Conservation (phyloP, 441 rosid genomes). For the Erodium chrysanthum region DNA sequence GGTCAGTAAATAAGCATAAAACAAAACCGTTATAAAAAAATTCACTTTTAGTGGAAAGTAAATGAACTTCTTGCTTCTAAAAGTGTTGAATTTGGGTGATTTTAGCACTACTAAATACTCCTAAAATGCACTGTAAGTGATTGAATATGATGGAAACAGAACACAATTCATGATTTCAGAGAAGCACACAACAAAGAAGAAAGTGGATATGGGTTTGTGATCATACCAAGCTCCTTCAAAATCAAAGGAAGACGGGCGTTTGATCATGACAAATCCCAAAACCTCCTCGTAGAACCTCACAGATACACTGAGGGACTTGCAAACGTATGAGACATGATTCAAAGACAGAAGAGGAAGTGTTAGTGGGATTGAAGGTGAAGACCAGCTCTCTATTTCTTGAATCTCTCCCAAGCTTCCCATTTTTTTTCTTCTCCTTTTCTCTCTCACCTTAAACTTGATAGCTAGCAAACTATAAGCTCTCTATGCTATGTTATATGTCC, state of each 20-base stretch:
- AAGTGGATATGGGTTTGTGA: too few relatives aligned
- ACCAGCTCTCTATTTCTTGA: neutral
- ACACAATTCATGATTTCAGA: neutral
- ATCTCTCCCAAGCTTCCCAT: slow-evolving; percentile 6
- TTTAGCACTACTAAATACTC: neutral
- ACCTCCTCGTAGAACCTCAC: slow-evolving; percentile 18
- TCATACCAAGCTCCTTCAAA: slow-evolving; percentile 24
- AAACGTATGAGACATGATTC: slow-evolving; percentile 18
- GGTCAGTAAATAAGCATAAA: neutral
- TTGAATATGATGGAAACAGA: neutral
- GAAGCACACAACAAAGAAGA: too few relatives aligned
- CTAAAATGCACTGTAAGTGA: neutral
- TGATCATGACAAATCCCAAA: slow-evolving; percentile 18
- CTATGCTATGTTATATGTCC: neutral
- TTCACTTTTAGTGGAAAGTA: neutral
- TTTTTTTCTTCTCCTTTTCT: neutral
- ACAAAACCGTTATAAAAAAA: neutral
- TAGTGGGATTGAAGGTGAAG: neutral
- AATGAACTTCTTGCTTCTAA: neutral
- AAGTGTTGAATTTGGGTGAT: neutral
- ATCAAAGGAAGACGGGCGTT: slow-evolving; percentile 20
- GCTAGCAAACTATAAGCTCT: neutral
- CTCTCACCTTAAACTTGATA: neutral
- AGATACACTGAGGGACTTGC: slow-evolving; percentile 12
- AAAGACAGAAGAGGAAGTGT: slow-evolving; percentile 10